These are phyloP conservation scores for Debaryomyces sp. DNA, from an alignment of 1,139 yeast species.

Conservation along the genomic window DNA sequence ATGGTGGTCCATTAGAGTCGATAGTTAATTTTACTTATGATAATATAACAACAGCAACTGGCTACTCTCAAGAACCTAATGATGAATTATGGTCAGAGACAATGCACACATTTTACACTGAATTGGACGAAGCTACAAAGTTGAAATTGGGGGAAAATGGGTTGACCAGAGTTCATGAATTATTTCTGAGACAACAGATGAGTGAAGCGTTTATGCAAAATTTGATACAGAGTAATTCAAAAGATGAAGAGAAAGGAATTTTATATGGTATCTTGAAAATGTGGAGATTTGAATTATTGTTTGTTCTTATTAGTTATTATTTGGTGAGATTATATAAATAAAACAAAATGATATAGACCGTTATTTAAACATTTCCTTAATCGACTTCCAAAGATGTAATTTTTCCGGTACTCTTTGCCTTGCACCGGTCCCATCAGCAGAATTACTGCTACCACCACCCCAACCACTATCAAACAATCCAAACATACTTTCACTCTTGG, in stretches of 20 bases:
- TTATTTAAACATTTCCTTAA: conserved; percentile 33
- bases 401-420: conserved; percentile 24
- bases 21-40: conserved; percentile 49
- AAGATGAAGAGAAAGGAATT: conserved; percentile 16
- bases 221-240: conserved; percentile 16
- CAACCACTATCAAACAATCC: conserved; percentile 14
- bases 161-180: conserved; percentile 46
- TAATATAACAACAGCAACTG: conserved; percentile 58
- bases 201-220: conserved; percentile 48
- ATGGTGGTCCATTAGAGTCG: conserved; percentile 94
- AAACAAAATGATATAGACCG: conserved; percentile 9
- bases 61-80: conserved; percentile 67
- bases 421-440: conserved; percentile 12
- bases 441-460: conserved; percentile 12
- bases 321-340: conserved; percentile 1
- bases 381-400: conserved; percentile 35
- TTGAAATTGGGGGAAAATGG: conserved; percentile 52
- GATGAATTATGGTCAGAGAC: conserved; percentile 65
- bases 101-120: conserved; percentile 44
- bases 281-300: conserved; percentile 13
- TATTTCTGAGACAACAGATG: conserved; percentile 67
- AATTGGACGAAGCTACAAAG: conserved; percentile 30
- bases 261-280: conserved; percentile 11
- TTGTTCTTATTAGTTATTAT: conserved; percentile 10
- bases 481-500: conserved; percentile 12